Conservation (phyloP, 1,284 basidiomycete species). For the Trichosporon faecale region DNA sequence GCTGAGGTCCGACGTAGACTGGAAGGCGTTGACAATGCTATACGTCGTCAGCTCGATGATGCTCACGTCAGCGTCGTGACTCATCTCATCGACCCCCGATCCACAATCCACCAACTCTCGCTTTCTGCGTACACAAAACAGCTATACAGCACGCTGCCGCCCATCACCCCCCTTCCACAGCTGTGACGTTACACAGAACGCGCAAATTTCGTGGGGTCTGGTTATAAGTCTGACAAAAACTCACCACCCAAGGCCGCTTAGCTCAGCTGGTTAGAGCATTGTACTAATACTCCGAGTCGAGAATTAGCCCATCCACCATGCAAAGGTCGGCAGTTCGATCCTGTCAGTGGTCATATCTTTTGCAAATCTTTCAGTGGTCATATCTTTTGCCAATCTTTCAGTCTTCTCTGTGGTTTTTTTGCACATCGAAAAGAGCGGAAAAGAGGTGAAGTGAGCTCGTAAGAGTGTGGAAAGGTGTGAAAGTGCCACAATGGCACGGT, state of each 20-base stretch:
- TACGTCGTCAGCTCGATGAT: not conserved
- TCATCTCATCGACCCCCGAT: not conserved
- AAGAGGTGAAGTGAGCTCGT: not conserved
- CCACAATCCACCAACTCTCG: too few species aligned
- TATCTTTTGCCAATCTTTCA: not conserved
- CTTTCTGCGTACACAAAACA: too few species aligned
- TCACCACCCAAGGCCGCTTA: not conserved
- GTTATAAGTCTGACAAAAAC: not conserved
- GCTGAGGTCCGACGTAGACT: not conserved
- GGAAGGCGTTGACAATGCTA: not conserved
- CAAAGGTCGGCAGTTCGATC: constrained; percentile 1
- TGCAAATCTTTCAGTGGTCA: too few species aligned
- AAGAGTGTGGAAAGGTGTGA: not conserved
- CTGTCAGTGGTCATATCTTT: constrained; percentile 1
- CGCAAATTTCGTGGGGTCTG: too few species aligned
- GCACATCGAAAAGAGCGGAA: not conserved
- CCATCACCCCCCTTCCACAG: too few species aligned
- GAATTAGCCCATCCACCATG: not conserved
- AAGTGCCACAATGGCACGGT: not conserved
- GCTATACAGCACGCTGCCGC: too few species aligned
- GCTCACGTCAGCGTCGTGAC: not conserved
- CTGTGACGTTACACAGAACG: too few species aligned
- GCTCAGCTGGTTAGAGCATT: constrained; percentile 3
- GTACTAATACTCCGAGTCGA: not conserved
- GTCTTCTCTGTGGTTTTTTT: not conserved